Conservation (phyloP, 768 basidiomycete genomes). For the Lepiota brunneoincarnata region DNA sequence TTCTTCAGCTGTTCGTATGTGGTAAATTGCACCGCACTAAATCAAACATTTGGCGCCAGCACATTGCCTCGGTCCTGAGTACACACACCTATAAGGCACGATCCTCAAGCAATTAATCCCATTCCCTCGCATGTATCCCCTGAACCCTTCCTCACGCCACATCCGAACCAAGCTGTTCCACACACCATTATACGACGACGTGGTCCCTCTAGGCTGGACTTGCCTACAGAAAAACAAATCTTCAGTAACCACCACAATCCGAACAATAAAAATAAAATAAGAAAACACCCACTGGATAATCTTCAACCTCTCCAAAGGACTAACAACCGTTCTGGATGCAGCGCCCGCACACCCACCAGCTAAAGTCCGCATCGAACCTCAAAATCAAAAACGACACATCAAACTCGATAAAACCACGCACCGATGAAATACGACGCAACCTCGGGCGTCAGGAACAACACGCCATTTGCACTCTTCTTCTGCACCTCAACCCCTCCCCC, state of each 20-base stretch:
- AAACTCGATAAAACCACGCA: constrained; percentile 19
- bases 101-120: constrained; percentile 89
- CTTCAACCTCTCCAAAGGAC: constrained; percentile 89
- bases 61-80: constrained; percentile 13
- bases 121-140: constrained; percentile 93
- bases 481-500: constrained; percentile 8
- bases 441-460: constrained; percentile 31
- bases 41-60: constrained; percentile 7
- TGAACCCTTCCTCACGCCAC: constrained; percentile 93
- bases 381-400: neutral
- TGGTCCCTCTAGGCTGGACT: constrained; percentile 72
- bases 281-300: constrained; percentile 81
- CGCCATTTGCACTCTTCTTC: constrained; percentile 9
- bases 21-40: constrained; percentile 81
- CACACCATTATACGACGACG: constrained; percentile 78
- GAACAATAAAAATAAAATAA: constrained; percentile 4
- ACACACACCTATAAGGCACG: constrained; percentile 73
- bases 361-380: constrained; percentile 16
- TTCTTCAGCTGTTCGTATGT: constrained; percentile 92
- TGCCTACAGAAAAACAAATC: constrained; percentile 52
- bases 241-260: constrained; percentile 6
- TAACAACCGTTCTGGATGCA: constrained; percentile 88
- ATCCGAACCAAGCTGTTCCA: constrained; percentile 82
- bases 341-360: constrained; percentile 59
- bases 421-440: constrained; percentile 45